Evolutionary conservation across 1,139 yeast species (phyloP).

Genomic region (Neolecta irregularis): DNA sequence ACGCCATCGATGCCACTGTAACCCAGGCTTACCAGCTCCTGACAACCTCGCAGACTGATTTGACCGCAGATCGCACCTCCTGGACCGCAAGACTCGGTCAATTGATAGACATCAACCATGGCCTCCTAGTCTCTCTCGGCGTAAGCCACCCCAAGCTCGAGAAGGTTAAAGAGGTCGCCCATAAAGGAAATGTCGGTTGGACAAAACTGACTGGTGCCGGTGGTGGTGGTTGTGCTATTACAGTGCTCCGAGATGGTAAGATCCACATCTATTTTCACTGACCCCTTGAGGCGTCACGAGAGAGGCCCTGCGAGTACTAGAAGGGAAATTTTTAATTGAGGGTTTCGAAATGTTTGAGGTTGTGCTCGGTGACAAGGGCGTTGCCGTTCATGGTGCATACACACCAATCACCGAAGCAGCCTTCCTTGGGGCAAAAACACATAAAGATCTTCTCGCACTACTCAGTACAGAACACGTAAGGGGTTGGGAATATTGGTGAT

Average conservation of each 20-base stretch:
- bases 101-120: conserved; percentile 75
- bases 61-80: too few relatives aligned
- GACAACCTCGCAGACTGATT: too few relatives aligned
- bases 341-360: conserved; percentile 75
- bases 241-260: conserved; percentile 42
- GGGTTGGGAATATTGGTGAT: conserved; percentile 48
- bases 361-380: conserved; percentile 80
- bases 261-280: conserved; percentile 20
- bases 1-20: conserved; percentile 34
- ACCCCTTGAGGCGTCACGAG: conserved; percentile 15
- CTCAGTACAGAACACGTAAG: conserved; percentile 35
- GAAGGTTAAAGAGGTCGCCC: conserved; percentile 47
- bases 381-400: conserved; percentile 38
- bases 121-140: conserved; percentile 68
- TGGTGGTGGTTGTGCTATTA: conserved; percentile 97
- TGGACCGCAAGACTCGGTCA: conserved; percentile 40
- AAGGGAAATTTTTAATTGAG: conserved; percentile 24
- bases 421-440: conserved; percentile 7
- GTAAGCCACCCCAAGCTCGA: conserved; percentile 88
- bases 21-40: too few relatives aligned
- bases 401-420: conserved; percentile 17
- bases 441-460: conserved; percentile 25
- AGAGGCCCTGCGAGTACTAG: conserved; percentile 26
- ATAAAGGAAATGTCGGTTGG: conserved; percentile 51
- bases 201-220: conserved; percentile 98